Conservation (phyloP, 179 eudicot species). For the Drosera spatulata region DNA sequence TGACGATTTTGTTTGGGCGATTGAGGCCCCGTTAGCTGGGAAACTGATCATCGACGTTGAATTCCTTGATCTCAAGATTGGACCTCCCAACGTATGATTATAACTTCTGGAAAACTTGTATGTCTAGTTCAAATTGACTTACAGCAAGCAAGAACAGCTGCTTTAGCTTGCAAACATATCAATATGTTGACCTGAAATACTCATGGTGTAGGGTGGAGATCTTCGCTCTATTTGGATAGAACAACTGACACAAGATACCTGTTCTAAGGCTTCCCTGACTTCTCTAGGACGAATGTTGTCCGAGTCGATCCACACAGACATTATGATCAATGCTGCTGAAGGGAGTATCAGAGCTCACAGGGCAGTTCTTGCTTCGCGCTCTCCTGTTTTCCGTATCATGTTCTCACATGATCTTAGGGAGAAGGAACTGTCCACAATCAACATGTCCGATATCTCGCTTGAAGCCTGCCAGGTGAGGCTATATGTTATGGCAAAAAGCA, state of each 20-base stretch:
- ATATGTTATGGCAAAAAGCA: no score
- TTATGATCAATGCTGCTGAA: conserved; percentile 52
- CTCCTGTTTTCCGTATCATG: conserved; percentile 81
- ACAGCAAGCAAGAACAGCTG: no score
- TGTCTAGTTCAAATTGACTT: no score
- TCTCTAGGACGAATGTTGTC: conserved; percentile 60
- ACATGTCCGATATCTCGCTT: conserved; percentile 73
- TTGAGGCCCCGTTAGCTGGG: conserved; percentile 66
- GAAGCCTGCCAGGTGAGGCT: conserved; percentile 34
- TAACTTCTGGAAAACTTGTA: no score
- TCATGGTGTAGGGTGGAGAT: conserved; percentile 45
- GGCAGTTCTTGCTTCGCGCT: conserved; percentile 66
- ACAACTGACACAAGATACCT: conserved; percentile 27
- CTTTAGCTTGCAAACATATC: no score
- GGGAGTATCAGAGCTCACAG: conserved; percentile 79
- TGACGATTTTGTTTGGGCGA: conserved; percentile 81
- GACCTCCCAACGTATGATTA: conserved; percentile 39
- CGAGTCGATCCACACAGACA: conserved; percentile 77
- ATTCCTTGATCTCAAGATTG: conserved; percentile 70
- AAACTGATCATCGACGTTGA: conserved; percentile 85
- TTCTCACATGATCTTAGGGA: conserved; percentile 69
- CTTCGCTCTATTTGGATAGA: conserved; percentile 65
- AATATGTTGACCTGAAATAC: no score
- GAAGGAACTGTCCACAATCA: conserved; percentile 46
- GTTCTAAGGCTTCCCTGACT: conserved; percentile 37